These are phyloP conservation scores for Metarhizium rileyi DNA, from an alignment of 2,329 filamentous ascomycete species.

Conservation along the genomic window DNA sequence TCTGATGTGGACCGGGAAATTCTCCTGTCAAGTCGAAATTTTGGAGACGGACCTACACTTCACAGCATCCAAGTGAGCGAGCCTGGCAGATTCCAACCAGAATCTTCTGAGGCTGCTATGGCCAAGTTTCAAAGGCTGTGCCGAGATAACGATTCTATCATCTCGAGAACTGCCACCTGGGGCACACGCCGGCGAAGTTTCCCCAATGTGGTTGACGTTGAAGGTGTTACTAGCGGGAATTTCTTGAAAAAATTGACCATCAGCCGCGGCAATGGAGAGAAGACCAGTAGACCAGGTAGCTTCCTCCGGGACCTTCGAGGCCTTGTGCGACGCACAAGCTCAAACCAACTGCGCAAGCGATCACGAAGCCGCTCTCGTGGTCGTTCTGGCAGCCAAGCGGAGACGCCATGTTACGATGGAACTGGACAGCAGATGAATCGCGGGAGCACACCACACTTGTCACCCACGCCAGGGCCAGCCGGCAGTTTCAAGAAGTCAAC, in stretches of 20 bases:
- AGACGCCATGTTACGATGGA: constrained; percentile 12
- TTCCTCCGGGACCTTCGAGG: constrained; percentile 40
- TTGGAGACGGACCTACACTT: constrained; percentile 38
- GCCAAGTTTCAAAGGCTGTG: constrained; percentile 40
- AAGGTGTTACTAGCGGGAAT: constrained; percentile 49
- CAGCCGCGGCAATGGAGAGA: constrained; percentile 30
- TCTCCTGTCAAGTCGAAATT: constrained; percentile 37
- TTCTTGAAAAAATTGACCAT: constrained; percentile 54
- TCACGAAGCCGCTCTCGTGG: constrained; percentile 24
- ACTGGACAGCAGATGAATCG: constrained; percentile 28
- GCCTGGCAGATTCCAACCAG: constrained; percentile 32
- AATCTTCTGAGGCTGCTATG: constrained; percentile 44
- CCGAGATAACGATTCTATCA: constrained; percentile 46
- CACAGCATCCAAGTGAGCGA: constrained; percentile 30
- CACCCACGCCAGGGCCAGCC: constrained; percentile 38
- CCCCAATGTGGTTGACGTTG: constrained; percentile 40
- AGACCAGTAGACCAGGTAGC: constrained; percentile 35
- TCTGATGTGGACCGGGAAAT: constrained; percentile 38
- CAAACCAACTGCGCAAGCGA: constrained; percentile 34
- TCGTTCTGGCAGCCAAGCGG: constrained; percentile 19
- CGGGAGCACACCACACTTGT: constrained; percentile 35
- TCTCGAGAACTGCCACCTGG: constrained; percentile 58
- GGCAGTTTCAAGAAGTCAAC: constrained; percentile 43
- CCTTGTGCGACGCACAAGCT: constrained; percentile 41
- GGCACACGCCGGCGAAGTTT: constrained; percentile 59